Conservation (phyloP, 2,329 filamentous ascomycete species). For the Colletotrichum costaricense region DNA sequence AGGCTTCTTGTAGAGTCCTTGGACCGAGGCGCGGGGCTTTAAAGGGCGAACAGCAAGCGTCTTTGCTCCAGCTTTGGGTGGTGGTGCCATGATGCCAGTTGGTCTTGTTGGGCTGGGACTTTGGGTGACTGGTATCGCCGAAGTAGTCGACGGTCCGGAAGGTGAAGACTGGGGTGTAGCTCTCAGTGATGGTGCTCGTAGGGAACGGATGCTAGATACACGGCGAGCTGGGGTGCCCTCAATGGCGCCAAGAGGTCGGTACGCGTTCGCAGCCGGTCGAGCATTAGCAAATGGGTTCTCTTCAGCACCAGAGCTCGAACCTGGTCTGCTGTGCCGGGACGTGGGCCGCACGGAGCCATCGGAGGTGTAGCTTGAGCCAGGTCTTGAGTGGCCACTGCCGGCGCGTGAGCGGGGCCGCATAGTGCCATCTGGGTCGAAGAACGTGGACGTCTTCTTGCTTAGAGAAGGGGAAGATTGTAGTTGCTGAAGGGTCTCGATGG, state of each 20-base stretch:
- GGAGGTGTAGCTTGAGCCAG: conserved; percentile 70
- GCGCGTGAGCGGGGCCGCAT: conserved; percentile 65
- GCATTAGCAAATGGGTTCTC: conserved; percentile 53
- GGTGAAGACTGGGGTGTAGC: conserved; percentile 37
- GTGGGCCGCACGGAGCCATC: conserved; percentile 66
- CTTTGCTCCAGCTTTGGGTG: conserved; percentile 58
- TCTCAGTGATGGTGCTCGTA: conserved; percentile 48
- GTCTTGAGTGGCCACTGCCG: conserved; percentile 58
- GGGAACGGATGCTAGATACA: conserved; percentile 47
- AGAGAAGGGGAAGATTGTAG: conserved; percentile 82
- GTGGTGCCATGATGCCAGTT: conserved; percentile 37
- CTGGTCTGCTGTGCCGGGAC: conserved; percentile 64
- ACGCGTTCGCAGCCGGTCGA: conserved; percentile 56
- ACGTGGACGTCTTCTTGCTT: conserved; percentile 74
- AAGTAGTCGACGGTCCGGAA: conserved; percentile 43
- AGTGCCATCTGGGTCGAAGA: conserved; percentile 75
- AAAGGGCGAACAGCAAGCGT: conserved; percentile 57
- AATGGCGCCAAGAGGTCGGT: conserved; percentile 55
- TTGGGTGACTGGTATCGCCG: conserved; percentile 45
- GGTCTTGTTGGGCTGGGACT: conserved; percentile 54
- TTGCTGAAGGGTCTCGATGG: conserved; percentile 84
- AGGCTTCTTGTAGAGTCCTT: conserved; percentile 66
- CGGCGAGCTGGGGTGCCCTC: conserved; percentile 54
- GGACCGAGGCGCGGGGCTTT: conserved; percentile 64
- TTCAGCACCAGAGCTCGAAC: conserved; percentile 63